Evolutionary conservation across 2,329 filamentous ascomycete genomes (phyloP).

Genomic region (Madurella fahalii): DNA sequence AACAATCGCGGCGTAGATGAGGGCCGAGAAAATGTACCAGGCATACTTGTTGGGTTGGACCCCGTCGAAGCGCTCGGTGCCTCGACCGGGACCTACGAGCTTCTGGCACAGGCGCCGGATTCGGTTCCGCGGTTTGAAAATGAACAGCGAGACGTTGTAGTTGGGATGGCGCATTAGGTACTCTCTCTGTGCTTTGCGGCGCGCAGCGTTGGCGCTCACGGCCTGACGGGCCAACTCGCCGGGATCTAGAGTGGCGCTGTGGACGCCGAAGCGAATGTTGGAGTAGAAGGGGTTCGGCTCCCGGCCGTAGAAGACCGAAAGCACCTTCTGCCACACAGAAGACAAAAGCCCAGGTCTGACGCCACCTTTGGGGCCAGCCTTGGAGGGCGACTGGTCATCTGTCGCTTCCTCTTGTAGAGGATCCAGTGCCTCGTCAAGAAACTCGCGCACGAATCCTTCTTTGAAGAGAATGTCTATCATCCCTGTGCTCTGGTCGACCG

Average conservation of each 20-base stretch:
- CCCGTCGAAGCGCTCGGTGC: constrained; percentile 81
- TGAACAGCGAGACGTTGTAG: constrained; percentile 88
- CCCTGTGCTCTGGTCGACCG: constrained; percentile 84
- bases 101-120: constrained; percentile 80
- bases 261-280: constrained; percentile 62
- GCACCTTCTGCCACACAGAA: constrained; percentile 57
- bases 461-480: constrained; percentile 96
- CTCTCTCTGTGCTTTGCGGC: constrained; percentile 84
- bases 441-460: constrained; percentile 90
- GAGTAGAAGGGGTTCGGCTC: constrained; percentile 97
- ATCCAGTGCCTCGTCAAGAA: constrained; percentile 71
- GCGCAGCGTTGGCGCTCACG: constrained; percentile 73
- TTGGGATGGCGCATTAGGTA: constrained; percentile 81
- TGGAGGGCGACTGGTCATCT: constrained; percentile 35
- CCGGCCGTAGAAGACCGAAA: constrained; percentile 52
- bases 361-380: constrained; percentile 35
- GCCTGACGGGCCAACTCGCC: constrained; percentile 87
- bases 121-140: constrained; percentile 75
- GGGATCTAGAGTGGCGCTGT: constrained; percentile 77
- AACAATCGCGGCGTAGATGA: constrained; percentile 90
- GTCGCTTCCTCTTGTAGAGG: constrained; percentile 36
- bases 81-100: constrained; percentile 86
- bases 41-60: constrained; percentile 81
- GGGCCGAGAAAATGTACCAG: constrained; percentile 90
- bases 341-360: constrained; percentile 57